Evolutionary conservation across 192 early-diverging fungal genomes (phyloP), one percentile per base, ranked within the genome.

Genomic region (Coemansia sp.): DNA sequence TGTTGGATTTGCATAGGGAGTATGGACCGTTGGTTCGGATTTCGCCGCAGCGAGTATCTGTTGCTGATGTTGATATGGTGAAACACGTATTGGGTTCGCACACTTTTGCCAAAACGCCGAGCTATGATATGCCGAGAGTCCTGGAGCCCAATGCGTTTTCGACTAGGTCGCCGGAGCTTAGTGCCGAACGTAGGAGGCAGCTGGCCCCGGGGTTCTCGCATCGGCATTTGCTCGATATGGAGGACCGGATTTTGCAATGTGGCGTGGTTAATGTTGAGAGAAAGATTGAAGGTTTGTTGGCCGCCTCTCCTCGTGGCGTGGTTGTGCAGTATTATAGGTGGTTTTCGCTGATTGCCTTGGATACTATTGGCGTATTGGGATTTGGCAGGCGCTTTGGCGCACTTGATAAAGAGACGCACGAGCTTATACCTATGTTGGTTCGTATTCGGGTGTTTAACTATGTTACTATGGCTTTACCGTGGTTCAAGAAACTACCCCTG

Each of bases 141-240:
- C 11, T 72, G 28, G 63, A 71, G 60, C 60, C 73, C 42, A 81
- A 77, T 41, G 62, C 66, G 3, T 82, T 84, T 39, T 75, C 78
- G 0, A 82, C 83, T 0, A 21, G 67, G 34, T 61, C 56, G 6
- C 63, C 72, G 8, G 79, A 75, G 45, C 66, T 78, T 1, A 77
- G 64, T 26, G 52, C 37, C 0, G 53, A 75, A 65, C 56, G 83
- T 1, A 33, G 79, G n/a, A 59, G 63, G 35, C 71, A 71, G 63
- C 18, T 82, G 25, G 75, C 75, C 3, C 67, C 79, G 3, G 67
- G 68, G 10, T 82, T 82, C 33, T 70, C 75, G 33, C 75, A 71
- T 42, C 59, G 65, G 4, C 70, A 82, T 20, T 28, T 82, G 31
- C 11, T 14, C 7, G 31, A 21, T 0, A 82, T 82, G 79, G 72